Percentiles rank a stretch among this genome's conserved stretches.
phyloP scores from a whole-genome alignment of 345 rosid species.

The Arabis hirsuta region DNA sequence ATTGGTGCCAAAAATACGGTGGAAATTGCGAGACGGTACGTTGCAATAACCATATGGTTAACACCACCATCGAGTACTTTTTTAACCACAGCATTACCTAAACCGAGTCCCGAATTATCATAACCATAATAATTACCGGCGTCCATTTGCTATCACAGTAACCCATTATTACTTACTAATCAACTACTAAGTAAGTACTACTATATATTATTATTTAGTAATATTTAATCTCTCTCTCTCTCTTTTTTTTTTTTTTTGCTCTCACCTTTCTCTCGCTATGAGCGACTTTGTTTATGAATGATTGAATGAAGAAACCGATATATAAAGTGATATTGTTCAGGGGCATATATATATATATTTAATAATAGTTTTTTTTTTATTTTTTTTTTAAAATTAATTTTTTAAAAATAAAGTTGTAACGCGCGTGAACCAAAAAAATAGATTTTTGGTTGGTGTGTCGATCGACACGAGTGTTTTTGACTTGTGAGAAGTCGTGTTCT shows the following conservation, averaged over 20 bases:
- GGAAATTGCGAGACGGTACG: conserved; percentile 64
- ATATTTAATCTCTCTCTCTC: neutral
- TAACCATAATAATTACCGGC: conserved; percentile 54
- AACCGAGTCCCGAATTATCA: conserved; percentile 48
- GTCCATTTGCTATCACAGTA: conserved; percentile 54
- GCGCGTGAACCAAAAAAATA: no score
- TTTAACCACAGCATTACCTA: conserved; percentile 62
- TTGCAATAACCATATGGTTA: conserved; percentile 58
- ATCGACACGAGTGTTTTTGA: no score
- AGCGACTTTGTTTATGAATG: conserved; percentile 6
- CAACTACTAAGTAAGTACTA: neutral
- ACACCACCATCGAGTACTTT: conserved; percentile 60
- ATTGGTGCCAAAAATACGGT: conserved; percentile 58
- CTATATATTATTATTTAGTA: neutral
- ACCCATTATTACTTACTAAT: conserved; percentile 21
- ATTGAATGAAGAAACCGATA: conserved; percentile 23
- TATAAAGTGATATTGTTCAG: conserved; percentile 18
- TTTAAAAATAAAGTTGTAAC: no score
- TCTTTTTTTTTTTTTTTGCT: neutral
- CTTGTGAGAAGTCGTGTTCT: no score
- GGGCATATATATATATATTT: no score
- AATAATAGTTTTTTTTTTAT: no score
- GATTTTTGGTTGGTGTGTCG: no score
- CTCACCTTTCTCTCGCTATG: conserved; percentile 1
- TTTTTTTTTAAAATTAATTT: no score